Percentiles rank a stretch among this genome's conserved stretches.
Evolutionary conservation across 257 asterid genomes (phyloP).

Genomic region (Penstemon davidsonii): DNA sequence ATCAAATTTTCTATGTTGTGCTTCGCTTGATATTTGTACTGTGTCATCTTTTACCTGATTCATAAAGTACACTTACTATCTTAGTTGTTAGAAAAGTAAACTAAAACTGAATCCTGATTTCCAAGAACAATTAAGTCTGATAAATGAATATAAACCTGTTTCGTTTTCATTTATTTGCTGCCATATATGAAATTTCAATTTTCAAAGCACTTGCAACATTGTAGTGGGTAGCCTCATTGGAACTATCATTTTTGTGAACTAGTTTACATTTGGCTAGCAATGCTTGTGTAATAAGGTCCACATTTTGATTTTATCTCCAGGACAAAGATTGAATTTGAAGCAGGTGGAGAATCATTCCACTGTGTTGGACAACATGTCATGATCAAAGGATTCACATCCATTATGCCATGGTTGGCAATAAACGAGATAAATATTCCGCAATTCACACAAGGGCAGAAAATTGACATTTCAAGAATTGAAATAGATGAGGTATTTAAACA

Average conservation of each 20-base stretch:
- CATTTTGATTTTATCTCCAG: constrained; percentile 38
- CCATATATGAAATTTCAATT: background rate
- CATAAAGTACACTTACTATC: background rate
- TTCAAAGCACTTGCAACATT: constrained; percentile 20
- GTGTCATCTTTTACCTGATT: background rate
- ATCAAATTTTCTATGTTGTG: background rate
- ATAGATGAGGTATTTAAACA: constrained; percentile 63
- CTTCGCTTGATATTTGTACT: background rate
- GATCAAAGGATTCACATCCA: constrained; percentile 73
- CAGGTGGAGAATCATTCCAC: constrained; percentile 74
- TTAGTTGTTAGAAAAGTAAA: constrained; percentile 8
- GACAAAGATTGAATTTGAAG: constrained; percentile 65
- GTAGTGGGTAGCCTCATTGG: background rate
- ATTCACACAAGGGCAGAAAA: constrained; percentile 62
- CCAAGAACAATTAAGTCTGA: constrained; percentile 3
- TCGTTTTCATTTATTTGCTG: background rate
- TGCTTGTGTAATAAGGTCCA: constrained; percentile 10
- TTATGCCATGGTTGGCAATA: constrained; percentile 94
- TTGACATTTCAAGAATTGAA: constrained; percentile 58
- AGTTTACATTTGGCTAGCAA: constrained; percentile 18
- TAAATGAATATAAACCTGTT: background rate
- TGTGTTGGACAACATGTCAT: constrained; percentile 68
- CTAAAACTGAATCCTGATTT: background rate
- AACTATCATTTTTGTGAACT: background rate
- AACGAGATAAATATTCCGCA: constrained; percentile 71